These are phyloP conservation scores for Rhodosporidiobolus odoratus DNA, from an alignment of 768 basidiomycete species.

Conservation along the genomic window DNA sequence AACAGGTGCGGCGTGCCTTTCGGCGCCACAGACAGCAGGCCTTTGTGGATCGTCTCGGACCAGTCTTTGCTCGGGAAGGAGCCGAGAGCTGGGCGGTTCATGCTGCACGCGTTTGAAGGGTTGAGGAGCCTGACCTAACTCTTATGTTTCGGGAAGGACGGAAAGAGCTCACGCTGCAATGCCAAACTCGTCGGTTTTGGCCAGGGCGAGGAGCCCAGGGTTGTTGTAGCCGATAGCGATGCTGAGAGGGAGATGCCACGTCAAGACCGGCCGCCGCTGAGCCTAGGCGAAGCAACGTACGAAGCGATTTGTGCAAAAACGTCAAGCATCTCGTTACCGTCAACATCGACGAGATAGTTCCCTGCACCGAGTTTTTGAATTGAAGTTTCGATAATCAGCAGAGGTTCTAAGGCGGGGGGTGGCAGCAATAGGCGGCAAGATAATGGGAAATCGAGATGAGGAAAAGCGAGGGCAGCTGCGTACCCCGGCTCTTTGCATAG, in stretches of 20 bases:
- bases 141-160: constrained; percentile 26
- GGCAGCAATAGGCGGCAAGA: too few relatives aligned
- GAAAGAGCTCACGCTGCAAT: too few relatives aligned
- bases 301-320: constrained; percentile 47
- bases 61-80: constrained; percentile 48
- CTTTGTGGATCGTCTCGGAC: constrained; percentile 44
- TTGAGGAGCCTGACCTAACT: too few relatives aligned
- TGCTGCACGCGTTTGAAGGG: too few relatives aligned
- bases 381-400: constrained; percentile 19
- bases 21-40: constrained; percentile 48
- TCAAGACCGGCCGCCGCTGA: neutral
- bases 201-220: constrained; percentile 44
- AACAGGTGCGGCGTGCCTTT: too few relatives aligned
- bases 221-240: constrained; percentile 49
- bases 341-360: constrained; percentile 50
- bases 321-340: constrained; percentile 50
- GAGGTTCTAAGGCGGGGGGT: too few relatives aligned
- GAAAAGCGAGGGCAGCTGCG: too few relatives aligned
- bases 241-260: neutral
- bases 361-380: too few relatives aligned
- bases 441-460: too few relatives aligned
- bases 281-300: neutral
- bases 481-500: too few relatives aligned
- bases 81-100: constrained; percentile 50
- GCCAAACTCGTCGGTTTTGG: constrained; percentile 44